Base-by-base conservation (phyloP, 83 land plant species). In the Picea abies region DNA sequence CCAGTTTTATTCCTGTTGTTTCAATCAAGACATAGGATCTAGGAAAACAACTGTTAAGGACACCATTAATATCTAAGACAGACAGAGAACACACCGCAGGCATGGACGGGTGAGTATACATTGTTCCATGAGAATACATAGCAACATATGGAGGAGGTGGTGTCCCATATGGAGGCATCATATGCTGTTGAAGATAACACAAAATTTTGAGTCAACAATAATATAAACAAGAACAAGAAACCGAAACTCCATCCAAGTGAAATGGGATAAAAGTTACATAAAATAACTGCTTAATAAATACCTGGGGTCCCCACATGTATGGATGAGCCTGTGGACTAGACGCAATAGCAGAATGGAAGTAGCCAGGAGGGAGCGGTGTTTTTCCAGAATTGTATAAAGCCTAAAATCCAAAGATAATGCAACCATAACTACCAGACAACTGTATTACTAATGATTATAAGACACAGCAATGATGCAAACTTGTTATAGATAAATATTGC, bases 221-320 rank as follows among this genome's bases (percentile, higher is more conserved):
- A 26, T 8, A 8, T 67, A 32, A 71, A 17, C 16, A 71, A 37
- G 35, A 23, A 71, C 7, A 29, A 32, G 41, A 5, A 32, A 71
- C 4, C 2, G 44, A n/a, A 71, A 71, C 39, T 71, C 19, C 76
- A 60, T 61, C 8, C 19, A 39, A 35, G 35, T 68, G 16, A 69
- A 60, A 47, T 39, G 47, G 35, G 49, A 37, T 64, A 66, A 58
- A 37, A 81, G 68, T 7, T 26, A 63, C 11, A 44, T 56, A 52
- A 9, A 78, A 22, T 78, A 44, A 41, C 4, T 41, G 2, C 17
- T 60, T 73, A 8, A 39, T 66, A 5, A 56, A 69, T 65, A 92
- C 96, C 96, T 94, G 96, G 79, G 84, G 91, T 39, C 98, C 96
- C 98, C 98, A 95, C 92, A 95, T 90, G 77, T 95, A 95, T 6